These are phyloP conservation scores for Leptosphaerulina australis DNA, from an alignment of 2,329 filamentous ascomycete genomes.

Conservation along the genomic window DNA sequence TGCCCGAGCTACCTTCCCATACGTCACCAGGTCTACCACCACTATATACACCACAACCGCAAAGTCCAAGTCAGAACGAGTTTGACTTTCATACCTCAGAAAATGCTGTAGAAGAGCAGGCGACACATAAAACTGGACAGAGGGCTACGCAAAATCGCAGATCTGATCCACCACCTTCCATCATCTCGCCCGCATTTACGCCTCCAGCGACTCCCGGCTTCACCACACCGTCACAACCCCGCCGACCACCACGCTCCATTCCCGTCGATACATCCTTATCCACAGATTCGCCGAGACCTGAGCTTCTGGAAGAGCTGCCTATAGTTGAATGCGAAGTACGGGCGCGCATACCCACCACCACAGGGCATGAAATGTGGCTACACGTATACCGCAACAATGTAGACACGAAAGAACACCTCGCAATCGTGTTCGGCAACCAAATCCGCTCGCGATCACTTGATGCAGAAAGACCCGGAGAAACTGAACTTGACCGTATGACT, in stretches of 20 bases:
- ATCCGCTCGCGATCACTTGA: constrained; percentile 78
- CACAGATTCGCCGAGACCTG: constrained; percentile 63
- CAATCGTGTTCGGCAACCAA: constrained; percentile 90
- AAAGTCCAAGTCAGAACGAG: constrained; percentile 48
- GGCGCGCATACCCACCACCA: constrained; percentile 90
- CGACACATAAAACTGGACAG: neutral
- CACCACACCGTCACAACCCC: constrained; percentile 43
- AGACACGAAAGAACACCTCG: constrained; percentile 94
- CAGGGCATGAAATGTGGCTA: constrained; percentile 93
- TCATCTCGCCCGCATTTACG: constrained; percentile 56
- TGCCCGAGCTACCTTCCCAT: constrained; percentile 63
- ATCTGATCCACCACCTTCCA: constrained; percentile 46
- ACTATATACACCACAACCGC: constrained; percentile 61
- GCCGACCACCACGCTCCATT: constrained; percentile 47
- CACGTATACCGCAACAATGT: constrained; percentile 92
- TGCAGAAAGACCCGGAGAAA: constrained; percentile 74
- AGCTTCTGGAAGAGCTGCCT: constrained; percentile 76
- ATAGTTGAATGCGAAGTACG: constrained; percentile 92
- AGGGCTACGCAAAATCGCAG: constrained; percentile 1
- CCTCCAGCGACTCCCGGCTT: constrained; percentile 47
- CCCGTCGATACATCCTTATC: constrained; percentile 50
- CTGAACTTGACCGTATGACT: constrained; percentile 90
- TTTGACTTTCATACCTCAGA: constrained; percentile 40
- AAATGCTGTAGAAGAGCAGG: constrained; percentile 15
- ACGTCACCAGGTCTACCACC: constrained; percentile 59